Base-by-base conservation (phyloP, 108 stramenopile species). In the Skeletonema marinoi region DNA sequence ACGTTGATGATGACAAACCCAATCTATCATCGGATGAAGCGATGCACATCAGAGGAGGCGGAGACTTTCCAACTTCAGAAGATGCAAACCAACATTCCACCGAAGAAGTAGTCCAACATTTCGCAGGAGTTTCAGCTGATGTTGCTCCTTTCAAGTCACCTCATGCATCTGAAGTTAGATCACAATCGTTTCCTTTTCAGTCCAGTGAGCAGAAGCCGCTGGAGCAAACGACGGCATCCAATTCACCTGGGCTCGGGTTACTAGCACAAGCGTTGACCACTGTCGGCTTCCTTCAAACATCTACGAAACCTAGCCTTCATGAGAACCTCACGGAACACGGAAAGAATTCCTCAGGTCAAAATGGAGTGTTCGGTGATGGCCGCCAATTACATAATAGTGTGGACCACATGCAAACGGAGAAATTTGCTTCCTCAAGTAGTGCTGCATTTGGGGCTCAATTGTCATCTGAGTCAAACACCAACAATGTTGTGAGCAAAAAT, bases 31-130 rank as follows among this genome's bases (percentile, higher is more conserved):
- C 41, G 1, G 68, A 80, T 19, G 74, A 81, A 56, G 80, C 65
- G 64, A 75, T 81, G 58, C 39, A 62, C 4, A 81, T 81, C 51
- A 74, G 73, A 54, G 80, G 80, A 42, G 80, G 80, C 25, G 80
- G 60, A 30, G 66, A 68, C 9, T 60, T 29, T 16, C 36, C 44
- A 14, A 33, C 46, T 42, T 19, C 73, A 6, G 70, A 71, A 30
- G 13, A 35, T 38, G 16, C 70, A 71, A 71, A 1, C 21, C 39
- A 41, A 13, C 16, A 2, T 71, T 16, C 44, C 44, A 46, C 14
- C 16, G 44, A 56, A 56, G 21, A 56, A 56, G 9, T 25, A 25
- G 54, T 25, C 19, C 54, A 56, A 10, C 9, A 56, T 25, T 21
- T 25, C 7, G 21, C 25, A 21, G 19, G 9, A 10, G 54, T 8